Base-by-base conservation (phyloP, 1,139 yeast genomes). In the Geotrichum reessii region DNA sequence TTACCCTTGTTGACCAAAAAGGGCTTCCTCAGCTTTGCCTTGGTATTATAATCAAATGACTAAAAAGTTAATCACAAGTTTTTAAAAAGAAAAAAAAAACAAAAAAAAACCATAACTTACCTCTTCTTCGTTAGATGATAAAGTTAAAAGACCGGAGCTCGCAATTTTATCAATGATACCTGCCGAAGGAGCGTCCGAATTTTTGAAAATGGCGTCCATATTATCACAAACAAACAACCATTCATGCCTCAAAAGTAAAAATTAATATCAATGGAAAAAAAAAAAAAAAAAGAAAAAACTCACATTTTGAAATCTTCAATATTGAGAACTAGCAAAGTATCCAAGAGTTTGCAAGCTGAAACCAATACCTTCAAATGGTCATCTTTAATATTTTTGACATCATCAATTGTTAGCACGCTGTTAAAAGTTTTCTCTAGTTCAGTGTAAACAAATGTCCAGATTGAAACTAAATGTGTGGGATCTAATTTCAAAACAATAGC, bases 211-310 rank as follows among this genome's bases (percentile, higher is more conserved):
- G 9, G 88, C 84, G 63, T 86, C 91, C 46, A 86, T 80, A 25
- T 82, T 84, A 64, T 87, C 88, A 40, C 86, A 80, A 14, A 92
- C 81, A 70, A 90, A 93, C 1, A 92, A 75, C 98, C 98, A 93
- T 66, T 89, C 93, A 64, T 82, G 69, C 44, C 44, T 37, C 14
- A n/a, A 37, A 37, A 14, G n/a, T 25, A 46, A 46, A 11, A 24
- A n/a, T 11, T 33, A 53, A 33, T 7, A 51, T 22, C 44, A 37
- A 8, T 7, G n/a, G 14, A 11, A 2, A n/a, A 17, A n/a, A 9
- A 7, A 6, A 27, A 17, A 22, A 6, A 37, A 37, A 33, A 27
- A 31, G 14, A 27, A 50, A 46, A 28, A 17, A 60, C 71, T 54
- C 62, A 79, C 64, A 87, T 72, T 66, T 85, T 86, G 71, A 93